Evolutionary conservation across 2,329 filamentous ascomycete species (phyloP).

Genomic region (Clarireedia hainanense): DNA sequence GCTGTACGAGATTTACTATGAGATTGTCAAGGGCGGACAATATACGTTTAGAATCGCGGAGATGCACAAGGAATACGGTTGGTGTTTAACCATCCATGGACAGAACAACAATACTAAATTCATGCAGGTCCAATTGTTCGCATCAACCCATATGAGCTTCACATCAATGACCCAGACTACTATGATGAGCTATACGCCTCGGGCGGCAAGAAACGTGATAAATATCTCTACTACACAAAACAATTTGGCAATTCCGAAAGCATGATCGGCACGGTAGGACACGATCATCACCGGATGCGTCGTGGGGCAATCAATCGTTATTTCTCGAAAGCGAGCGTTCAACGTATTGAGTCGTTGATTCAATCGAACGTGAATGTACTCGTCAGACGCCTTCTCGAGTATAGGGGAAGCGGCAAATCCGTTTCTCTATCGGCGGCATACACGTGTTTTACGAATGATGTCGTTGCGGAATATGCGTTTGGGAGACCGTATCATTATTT

Average conservation of each 20-base stretch:
- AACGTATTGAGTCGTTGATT: slow-evolving; percentile 16
- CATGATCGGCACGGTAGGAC: slow-evolving; percentile 11
- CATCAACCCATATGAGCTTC: slow-evolving; percentile 34
- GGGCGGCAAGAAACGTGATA: slow-evolving; percentile 10
- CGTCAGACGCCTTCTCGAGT: slow-evolving; percentile 6
- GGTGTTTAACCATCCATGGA: neutral
- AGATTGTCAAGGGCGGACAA: slow-evolving; percentile 34
- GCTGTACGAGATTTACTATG: slow-evolving; percentile 33
- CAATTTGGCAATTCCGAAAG: slow-evolving; percentile 5
- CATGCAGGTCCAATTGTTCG: slow-evolving; percentile 27
- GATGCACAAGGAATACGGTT: slow-evolving; percentile 35
- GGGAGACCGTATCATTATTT: slow-evolving; percentile 12
- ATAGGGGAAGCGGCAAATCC: slow-evolving; percentile 2
- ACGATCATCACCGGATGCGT: slow-evolving; percentile 17
- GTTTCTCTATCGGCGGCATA: slow-evolving; percentile 2
- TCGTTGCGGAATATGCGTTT: slow-evolving; percentile 25
- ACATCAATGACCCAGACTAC: slow-evolving; percentile 31
- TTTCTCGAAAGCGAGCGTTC: slow-evolving; percentile 17
- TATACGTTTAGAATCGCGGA: slow-evolving; percentile 36
- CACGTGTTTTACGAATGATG: slow-evolving; percentile 16
- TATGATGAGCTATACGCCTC: slow-evolving; percentile 34
- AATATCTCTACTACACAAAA: slow-evolving; percentile 10
- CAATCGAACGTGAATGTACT: slow-evolving; percentile 11
- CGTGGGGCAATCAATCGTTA: slow-evolving; percentile 16
- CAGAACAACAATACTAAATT: neutral